Evolutionary conservation across 1,284 basidiomycete genomes (phyloP).

Genomic region (Boletus mariae): DNA sequence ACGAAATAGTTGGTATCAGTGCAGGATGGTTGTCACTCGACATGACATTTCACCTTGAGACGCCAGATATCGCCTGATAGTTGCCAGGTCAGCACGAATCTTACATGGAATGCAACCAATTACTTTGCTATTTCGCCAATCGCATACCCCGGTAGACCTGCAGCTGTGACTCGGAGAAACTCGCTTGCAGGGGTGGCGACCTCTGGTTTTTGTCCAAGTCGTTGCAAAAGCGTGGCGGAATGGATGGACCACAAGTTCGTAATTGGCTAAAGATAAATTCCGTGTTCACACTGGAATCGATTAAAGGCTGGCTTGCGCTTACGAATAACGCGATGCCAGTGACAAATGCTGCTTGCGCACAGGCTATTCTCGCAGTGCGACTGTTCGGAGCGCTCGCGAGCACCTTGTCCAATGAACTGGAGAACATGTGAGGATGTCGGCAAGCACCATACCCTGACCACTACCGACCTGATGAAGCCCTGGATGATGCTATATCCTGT

Average conservation of each 20-base stretch:
- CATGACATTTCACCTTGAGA: conserved; percentile 20
- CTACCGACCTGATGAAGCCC: conserved; percentile 24
- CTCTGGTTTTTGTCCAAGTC: conserved; percentile 25
- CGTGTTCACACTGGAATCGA: not conserved
- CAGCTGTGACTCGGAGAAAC: conserved; percentile 24
- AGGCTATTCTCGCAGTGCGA: conserved; percentile 18
- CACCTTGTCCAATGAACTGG: conserved; percentile 23
- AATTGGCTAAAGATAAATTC: conserved; percentile 15
- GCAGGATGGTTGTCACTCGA: not conserved
- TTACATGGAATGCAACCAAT: not conserved
- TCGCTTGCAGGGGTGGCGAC: conserved; percentile 17
- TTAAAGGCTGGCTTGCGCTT: not conserved
- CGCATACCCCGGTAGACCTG: conserved; percentile 29
- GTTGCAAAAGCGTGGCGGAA: conserved; percentile 16
- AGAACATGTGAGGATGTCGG: not conserved
- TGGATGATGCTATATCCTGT: conserved; percentile 30
- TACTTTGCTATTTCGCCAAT: conserved; percentile 30
- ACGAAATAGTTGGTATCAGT: not conserved
- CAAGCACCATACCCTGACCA: not conserved
- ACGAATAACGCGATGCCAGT: conserved; percentile 24
- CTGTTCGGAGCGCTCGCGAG: conserved; percentile 14
- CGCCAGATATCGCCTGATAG: conserved; percentile 21
- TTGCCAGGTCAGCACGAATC: conserved; percentile 4
- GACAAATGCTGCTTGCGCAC: conserved; percentile 22
- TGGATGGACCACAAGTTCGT: conserved; percentile 23